These are phyloP conservation scores for Myochromella boudieri DNA, from an alignment of 768 basidiomycete species.

Conservation along the genomic window DNA sequence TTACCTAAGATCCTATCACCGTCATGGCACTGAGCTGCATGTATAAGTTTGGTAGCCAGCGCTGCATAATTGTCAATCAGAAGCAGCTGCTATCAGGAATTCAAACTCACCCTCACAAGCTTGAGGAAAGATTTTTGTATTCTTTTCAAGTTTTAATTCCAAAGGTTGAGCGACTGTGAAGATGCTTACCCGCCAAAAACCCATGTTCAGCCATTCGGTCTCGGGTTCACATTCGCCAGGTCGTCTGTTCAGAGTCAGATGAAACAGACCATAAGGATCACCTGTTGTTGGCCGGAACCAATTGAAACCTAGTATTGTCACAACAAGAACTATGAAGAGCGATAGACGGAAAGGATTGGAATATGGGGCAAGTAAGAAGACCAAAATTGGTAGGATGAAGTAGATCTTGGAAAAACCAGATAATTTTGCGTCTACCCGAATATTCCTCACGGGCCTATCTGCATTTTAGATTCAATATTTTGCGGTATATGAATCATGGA, in stretches of 20 bases:
- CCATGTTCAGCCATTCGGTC: slow-evolving; percentile 76
- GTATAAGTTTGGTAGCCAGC: slow-evolving; percentile 52
- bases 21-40: slow-evolving; percentile 36
- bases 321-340: slow-evolving; percentile 3
- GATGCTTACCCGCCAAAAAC: slow-evolving; percentile 58
- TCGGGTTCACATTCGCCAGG: slow-evolving; percentile 37
- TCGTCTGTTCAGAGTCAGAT: slow-evolving; percentile 49
- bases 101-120: slow-evolving; percentile 54
- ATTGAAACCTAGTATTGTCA: neutral
- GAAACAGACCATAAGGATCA: slow-evolving; percentile 63
- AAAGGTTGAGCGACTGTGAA: neutral
- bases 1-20: slow-evolving; percentile 55
- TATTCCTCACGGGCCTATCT: neutral
- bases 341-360: neutral
- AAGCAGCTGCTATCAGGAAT: neutral
- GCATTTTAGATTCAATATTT: neutral
- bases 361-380: neutral
- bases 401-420: neutral
- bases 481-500: neutral
- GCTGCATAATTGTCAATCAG: slow-evolving; percentile 18
- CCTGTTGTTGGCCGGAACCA: slow-evolving; percentile 13
- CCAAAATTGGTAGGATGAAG: neutral
- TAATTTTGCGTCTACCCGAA: neutral
- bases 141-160: slow-evolving; percentile 26
- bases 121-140: slow-evolving; percentile 49